Base-by-base conservation (phyloP, 192 early-diverging fungal genomes). In the Martensiomyces pterosporus region DNA sequence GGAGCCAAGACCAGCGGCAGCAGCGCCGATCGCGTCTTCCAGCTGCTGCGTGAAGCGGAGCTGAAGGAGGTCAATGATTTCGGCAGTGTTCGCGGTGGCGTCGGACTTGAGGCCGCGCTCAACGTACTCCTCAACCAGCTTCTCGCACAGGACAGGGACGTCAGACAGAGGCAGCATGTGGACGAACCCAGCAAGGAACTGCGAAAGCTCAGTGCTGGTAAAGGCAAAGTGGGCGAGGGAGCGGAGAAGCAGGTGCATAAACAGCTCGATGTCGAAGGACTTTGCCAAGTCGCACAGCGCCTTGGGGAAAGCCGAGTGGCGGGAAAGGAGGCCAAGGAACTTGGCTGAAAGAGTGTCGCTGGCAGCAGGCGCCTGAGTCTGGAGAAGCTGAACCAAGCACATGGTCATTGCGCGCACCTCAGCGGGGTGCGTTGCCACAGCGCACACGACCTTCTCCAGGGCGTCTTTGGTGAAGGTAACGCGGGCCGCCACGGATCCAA, bases 311-410 rank as follows among this genome's bases (percentile, higher is more conserved):
- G 10, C 41, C 14, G 14, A 16, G 19, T 53, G 61, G 3, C n/a
- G 17, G 13, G 49, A 40, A 14, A 66, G 40, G 15, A 50, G 37
- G 9, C 23, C 15, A 3, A 62, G 50, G 16, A 60, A 38, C 16
- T 47, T 34, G 9, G 39, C 5, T 5, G 63, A 44, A 14, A 63
- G 38, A 1, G 36, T 9, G 3, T n/a, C 39, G 14, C 15, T 38
- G 27, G 19, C 43, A 37, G 41, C 35, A 4, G 55, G 14, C 13
- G 32, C 59, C 47, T 78, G 57, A 25, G 62, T 60, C 60, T 74
- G 78, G 2, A 67, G 21, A 32, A 70, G 37, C 49, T 66, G 74
- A 10, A 54, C 39, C 40, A 75, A 35, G 35, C 54, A 61, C 43
- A 75, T 41, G 8, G 60, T 12, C 59, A 70, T 75, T 9, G 63